A percentile compares a stretch with the other conserved stretches of the same genome.
phyloP scores from a whole-genome alignment of 2,329 filamentous ascomycete genomes.

The Chaetomiaceae sp. region DNA sequence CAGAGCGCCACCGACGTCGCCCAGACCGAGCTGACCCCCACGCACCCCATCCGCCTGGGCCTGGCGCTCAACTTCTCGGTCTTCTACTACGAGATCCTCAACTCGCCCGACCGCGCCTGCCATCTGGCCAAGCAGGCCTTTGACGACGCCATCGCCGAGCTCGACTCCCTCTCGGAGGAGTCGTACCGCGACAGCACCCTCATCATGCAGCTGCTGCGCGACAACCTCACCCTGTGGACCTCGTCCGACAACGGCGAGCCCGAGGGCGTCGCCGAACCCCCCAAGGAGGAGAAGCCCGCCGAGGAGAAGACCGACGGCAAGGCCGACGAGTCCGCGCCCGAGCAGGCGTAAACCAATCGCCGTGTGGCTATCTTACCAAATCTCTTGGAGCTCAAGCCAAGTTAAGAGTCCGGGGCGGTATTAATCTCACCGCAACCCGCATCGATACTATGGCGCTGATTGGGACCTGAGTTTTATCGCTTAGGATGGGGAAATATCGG shows the following conservation, averaged over 20 bases:
- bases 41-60: constrained; percentile 95
- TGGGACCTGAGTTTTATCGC: constrained; percentile 6
- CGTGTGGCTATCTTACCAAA: no score
- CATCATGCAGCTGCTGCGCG: constrained; percentile 98
- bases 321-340: constrained; percentile 42
- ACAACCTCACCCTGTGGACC: constrained; percentile 98
- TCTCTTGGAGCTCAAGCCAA: constrained; percentile 4
- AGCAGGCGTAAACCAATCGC: constrained; percentile 44
- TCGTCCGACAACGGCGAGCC: constrained; percentile 83
- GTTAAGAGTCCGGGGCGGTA: background rate
- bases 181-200: constrained; percentile 98
- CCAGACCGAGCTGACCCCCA: constrained; percentile 94
- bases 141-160: constrained; percentile 96
- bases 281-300: constrained; percentile 48
- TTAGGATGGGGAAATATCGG: background rate
- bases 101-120: constrained; percentile 95
- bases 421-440: constrained; percentile 7
- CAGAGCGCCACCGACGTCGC: constrained; percentile 97
- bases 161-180: constrained; percentile 95
- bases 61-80: constrained; percentile 98
- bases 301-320: constrained; percentile 53
- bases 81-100: constrained; percentile 99
- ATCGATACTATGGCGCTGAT: background rate
- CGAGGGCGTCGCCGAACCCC: constrained; percentile 59
- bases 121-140: constrained; percentile 99